Evolutionary conservation across 1,284 basidiomycete species (phyloP), one percentile per base, ranked within the genome.

Genomic region (Albatrellus sp.): DNA sequence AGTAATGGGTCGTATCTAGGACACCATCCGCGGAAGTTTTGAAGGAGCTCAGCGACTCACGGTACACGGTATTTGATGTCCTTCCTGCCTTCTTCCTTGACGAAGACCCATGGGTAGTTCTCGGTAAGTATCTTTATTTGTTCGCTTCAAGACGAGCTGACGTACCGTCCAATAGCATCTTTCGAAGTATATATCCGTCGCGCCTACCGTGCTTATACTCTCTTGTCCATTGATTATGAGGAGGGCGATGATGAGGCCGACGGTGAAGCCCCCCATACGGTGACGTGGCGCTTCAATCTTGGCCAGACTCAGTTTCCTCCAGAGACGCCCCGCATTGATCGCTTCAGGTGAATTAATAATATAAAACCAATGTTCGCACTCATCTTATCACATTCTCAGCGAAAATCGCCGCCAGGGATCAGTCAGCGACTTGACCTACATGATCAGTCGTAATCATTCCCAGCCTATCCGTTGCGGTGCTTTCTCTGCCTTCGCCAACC

Each of bases 61-160:
- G 90, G 48, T 96, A 93, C 69, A 94, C 90, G 17, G 93, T 98
- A 29, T 99, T 87, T 64, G 94, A 99, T 59, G 96, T 99, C 10
- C 74, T 99, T 46, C 90, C 92, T 13, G 77, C 88, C 11, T 99
- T 99, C 76, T 98, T 98, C 74, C 80, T 78, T 51, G 85, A 92
- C 59, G 62, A 73, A 30, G 90, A 97, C 55, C 75, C 81, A 41
- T 83, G 84, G 73, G 77, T 98, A 49, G 77, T 81, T 20, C 77
- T 96, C 39, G 82, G 86, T 87, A 48, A 41, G 76, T 60, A 10
- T 34, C n/a, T n/a, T 43, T 39, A 14, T 42, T 28, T 19, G n/a
- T 34, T 10, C 42, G 24, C 20, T 34, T 32, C 44, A 4, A 32
- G 31, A 17, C 32, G 34, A 42, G 34, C 39, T 48, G 24, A 46